Conservation (phyloP, 805 yeast genomes). For the Metschnikowia continentalis region DNA sequence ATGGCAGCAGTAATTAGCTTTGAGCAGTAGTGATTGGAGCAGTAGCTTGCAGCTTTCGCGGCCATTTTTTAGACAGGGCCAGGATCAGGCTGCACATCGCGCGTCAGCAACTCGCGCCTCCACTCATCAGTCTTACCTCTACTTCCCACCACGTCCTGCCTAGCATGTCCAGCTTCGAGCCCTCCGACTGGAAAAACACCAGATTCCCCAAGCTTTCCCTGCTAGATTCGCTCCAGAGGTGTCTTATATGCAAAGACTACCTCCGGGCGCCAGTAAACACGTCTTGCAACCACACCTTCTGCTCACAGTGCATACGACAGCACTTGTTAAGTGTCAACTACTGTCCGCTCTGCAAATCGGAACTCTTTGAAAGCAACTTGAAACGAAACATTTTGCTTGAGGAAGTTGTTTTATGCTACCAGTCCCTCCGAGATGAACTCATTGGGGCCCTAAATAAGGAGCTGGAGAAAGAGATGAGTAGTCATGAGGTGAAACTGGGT, state of each 20-base stretch:
- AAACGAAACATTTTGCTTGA: conserved; percentile 67
- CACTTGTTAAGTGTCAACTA: conserved; percentile 53
- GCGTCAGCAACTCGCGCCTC: conserved; percentile 4
- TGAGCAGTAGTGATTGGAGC: neutral
- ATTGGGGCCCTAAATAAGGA: conserved; percentile 5
- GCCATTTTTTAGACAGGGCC: neutral
- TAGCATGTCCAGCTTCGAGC: conserved; percentile 38
- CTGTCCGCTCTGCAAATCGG: conserved; percentile 78
- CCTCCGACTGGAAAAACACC: conserved; percentile 65
- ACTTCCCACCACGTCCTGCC: neutral
- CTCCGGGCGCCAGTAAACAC: conserved; percentile 77
- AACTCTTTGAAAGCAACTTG: conserved; percentile 64
- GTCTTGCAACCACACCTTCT: conserved; percentile 83
- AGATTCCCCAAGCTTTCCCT: conserved; percentile 51
- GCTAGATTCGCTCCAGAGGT: conserved; percentile 68
- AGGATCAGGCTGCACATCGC: neutral
- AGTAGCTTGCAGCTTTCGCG: neutral
- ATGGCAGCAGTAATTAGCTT: no score
- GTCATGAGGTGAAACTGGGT: no score
- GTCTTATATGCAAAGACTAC: conserved; percentile 86
- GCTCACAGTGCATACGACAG: conserved; percentile 80
- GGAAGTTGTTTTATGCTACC: conserved; percentile 58
- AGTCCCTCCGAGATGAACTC: conserved; percentile 15
- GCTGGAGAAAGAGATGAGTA: neutral
- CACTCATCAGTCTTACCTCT: neutral